These are phyloP conservation scores for Penicillium sp. DNA, from an alignment of 2,329 filamentous ascomycete genomes.

Conservation along the genomic window DNA sequence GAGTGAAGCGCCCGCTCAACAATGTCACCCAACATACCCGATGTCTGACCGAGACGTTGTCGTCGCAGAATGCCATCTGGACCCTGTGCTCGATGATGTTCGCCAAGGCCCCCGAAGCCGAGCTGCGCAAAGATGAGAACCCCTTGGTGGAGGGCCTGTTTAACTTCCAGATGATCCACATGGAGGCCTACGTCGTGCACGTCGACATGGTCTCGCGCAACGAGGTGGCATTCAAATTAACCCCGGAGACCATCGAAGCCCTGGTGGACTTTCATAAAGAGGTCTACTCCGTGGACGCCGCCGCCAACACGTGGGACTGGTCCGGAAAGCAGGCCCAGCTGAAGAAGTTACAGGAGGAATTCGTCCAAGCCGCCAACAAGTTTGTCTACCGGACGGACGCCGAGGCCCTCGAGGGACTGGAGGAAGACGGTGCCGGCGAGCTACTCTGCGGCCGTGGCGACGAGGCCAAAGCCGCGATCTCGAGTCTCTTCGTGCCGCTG, in stretches of 20 bases:
- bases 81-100: conserved; percentile 90
- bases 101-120: conserved; percentile 79
- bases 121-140: conserved; percentile 77
- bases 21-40: conserved; percentile 92
- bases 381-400: conserved; percentile 92
- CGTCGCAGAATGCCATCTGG: conserved; percentile 88
- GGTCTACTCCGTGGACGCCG: conserved; percentile 84
- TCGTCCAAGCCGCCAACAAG: conserved; percentile 93
- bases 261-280: conserved; percentile 96
- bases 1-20: conserved; percentile 94
- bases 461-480: conserved; percentile 84
- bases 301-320: conserved; percentile 89
- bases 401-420: conserved; percentile 85
- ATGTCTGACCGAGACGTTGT: conserved; percentile 92
- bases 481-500: conserved; percentile 78
- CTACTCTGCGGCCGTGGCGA: conserved; percentile 87
- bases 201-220: conserved; percentile 98
- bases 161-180: conserved; percentile 88
- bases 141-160: conserved; percentile 81
- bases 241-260: conserved; percentile 85
- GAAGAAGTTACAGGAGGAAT: conserved; percentile 96
- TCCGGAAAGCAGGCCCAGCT: conserved; percentile 92
- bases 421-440: conserved; percentile 94
- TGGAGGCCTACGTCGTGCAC: conserved; percentile 97
- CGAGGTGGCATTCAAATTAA: conserved; percentile 97